A percentile compares a stretch with the other conserved stretches of the same genome.
These are phyloP conservation scores for Melampsora occidentalis DNA, from an alignment of 1,284 basidiomycete species.

Conservation along the genomic window DNA sequence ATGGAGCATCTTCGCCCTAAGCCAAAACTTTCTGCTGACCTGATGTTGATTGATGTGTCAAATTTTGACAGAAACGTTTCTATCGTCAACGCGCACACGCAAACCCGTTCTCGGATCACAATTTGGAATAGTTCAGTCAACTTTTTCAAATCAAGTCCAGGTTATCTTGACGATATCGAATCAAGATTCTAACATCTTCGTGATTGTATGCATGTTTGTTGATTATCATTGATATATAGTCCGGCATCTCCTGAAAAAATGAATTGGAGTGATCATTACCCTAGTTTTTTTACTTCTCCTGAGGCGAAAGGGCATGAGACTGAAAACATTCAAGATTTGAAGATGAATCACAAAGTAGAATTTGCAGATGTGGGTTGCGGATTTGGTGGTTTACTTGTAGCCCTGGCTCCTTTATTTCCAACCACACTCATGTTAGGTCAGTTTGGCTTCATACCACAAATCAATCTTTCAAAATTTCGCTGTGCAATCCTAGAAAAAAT, in stretches of 20 bases:
- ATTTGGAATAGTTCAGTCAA: slow-evolving; percentile 67
- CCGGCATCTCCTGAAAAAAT: slow-evolving; percentile 74
- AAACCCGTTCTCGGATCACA: slow-evolving; percentile 96
- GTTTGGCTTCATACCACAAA: not conserved
- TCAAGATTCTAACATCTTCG: no score
- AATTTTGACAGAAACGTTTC: slow-evolving; percentile 72
- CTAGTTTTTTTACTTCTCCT: slow-evolving; percentile 61
- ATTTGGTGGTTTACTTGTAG: slow-evolving; percentile 88
- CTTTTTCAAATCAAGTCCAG: not conserved
- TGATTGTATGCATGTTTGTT: no score
- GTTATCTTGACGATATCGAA: no score
- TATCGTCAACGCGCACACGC: slow-evolving; percentile 97
- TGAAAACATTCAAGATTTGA: not conserved
- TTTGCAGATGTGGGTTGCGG: slow-evolving; percentile 98
- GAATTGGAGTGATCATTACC: slow-evolving; percentile 84
- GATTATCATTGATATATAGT: slow-evolving; percentile 50
- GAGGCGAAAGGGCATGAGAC: slow-evolving; percentile 51
- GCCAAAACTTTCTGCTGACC: not conserved
- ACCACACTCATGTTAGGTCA: slow-evolving; percentile 89
- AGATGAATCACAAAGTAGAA: slow-evolving; percentile 65
- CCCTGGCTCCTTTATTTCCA: slow-evolving; percentile 85
- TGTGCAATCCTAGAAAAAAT: no score
- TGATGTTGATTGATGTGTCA: not conserved
- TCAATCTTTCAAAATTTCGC: no score
- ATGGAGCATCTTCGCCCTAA: not conserved